A percentile compares a stretch with the other conserved stretches of the same genome.
phyloP scores from a whole-genome alignment of 2,329 filamentous ascomycete genomes.

The Colletotrichum kahawae region DNA sequence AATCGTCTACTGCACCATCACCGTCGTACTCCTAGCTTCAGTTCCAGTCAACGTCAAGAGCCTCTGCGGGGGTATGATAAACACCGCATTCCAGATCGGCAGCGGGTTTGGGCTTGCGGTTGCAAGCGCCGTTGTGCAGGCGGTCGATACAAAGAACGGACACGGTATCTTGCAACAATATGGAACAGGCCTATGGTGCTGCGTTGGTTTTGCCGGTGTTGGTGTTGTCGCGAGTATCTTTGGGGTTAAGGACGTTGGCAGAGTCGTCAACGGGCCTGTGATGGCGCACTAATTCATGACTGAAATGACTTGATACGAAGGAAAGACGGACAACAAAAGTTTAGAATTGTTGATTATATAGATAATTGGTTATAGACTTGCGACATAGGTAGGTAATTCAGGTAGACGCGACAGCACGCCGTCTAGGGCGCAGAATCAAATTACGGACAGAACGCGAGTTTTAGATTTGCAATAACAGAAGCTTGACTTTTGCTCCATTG shows the following conservation, averaged over 20 bases:
- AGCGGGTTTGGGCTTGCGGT: conserved; percentile 8
- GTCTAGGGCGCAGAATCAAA: background rate
- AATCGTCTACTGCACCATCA: conserved; percentile 19
- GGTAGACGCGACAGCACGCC: background rate
- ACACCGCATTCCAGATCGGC: conserved; percentile 18
- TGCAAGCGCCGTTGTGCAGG: conserved; percentile 6
- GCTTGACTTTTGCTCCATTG: background rate
- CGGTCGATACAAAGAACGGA: conserved; percentile 4
- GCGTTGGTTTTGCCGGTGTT: conserved; percentile 1
- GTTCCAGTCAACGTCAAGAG: conserved; percentile 17
- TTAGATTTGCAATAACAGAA: background rate
- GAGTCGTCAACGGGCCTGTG: background rate
- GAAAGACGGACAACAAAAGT: background rate
- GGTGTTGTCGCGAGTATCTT: conserved; percentile 5
- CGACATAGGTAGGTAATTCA: background rate
- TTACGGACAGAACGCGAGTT: background rate
- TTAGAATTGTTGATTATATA: background rate
- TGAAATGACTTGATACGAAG: background rate
- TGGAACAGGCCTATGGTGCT: conserved; percentile 7
- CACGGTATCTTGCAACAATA: conserved; percentile 3
- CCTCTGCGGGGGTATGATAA: conserved; percentile 16
- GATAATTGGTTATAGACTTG: background rate
- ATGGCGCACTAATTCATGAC: background rate
- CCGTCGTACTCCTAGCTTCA: conserved; percentile 14
- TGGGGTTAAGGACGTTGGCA: conserved; percentile 4